phyloP scores from a whole-genome alignment of 371 early-diverging fungal genomes.

The Mortierella sp. region DNA sequence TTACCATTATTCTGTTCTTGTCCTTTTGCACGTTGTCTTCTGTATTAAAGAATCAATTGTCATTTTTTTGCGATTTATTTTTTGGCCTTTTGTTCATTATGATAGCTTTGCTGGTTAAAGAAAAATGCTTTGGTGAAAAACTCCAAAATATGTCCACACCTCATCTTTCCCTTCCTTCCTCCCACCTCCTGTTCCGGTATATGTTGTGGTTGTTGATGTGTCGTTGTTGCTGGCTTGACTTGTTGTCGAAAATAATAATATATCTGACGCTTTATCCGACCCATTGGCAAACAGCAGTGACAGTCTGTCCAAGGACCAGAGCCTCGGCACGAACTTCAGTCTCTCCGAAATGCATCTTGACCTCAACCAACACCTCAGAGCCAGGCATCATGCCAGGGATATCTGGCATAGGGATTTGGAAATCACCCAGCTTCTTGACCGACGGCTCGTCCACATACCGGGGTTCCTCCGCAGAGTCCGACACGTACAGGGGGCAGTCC shows the following conservation, averaged over 20 bases:
- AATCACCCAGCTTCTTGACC: slow-evolving; percentile 69
- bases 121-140: no score
- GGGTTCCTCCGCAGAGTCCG: slow-evolving; percentile 66
- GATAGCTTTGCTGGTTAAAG: not conserved
- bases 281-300: slow-evolving; percentile 57
- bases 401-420: slow-evolving; percentile 72
- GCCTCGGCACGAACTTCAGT: slow-evolving; percentile 74
- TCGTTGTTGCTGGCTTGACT: not conserved
- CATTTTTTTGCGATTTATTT: slow-evolving; percentile 15
- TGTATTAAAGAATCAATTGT: not conserved
- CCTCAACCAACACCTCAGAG: slow-evolving; percentile 44
- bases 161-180: no score
- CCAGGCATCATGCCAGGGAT: slow-evolving; percentile 60
- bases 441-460: slow-evolving; percentile 66
- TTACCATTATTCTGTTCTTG: not conserved
- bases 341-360: slow-evolving; percentile 74
- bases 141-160: not conserved
- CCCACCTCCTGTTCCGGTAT: not conserved
- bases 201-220: not conserved
- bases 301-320: slow-evolving; percentile 65
- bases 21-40: no score
- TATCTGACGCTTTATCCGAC: slow-evolving; percentile 22
- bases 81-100: not conserved
- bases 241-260: not conserved
- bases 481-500: slow-evolving; percentile 68